Evolutionary conservation across 345 rosid genomes (phyloP), one percentile per base, ranked within the genome.

Genomic region (Ceriops decandra): DNA sequence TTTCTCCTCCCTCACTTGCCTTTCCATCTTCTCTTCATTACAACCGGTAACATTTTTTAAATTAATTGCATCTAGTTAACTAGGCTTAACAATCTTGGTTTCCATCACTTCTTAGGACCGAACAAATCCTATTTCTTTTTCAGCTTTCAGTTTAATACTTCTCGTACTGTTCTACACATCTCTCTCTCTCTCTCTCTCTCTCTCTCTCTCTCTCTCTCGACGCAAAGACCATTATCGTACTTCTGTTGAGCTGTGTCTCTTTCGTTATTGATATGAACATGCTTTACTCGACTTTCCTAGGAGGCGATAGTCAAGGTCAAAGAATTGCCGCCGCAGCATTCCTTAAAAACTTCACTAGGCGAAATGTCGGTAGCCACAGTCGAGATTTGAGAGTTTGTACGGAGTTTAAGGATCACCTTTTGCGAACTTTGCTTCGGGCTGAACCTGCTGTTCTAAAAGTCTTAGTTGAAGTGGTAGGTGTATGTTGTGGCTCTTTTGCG

Each of bases 281-380:
- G 36, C 33, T 38, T 53, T 4, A 51, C 59, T 51, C 59, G 27
- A 19, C 64, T 4, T 52, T 19, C 68, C 28, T 69, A 92, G 97
- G 88, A 69, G 86, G 86, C 72, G 82, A 79, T 73, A 82, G 72
- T 74, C 79, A 69, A 53, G 90, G 96, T 49, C 93, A 72, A 61
- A 82, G 81, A 80, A 77, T 85, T 72, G 88, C 96, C 54, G 97
- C 97, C 68, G 90, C 96, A 46, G 76, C 92, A 3, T 91, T 86
- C 68, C 79, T 91, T 20, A 91, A 87, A 85, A 91, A 89, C 69
- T 85, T 87, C 33, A 79, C 83, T 10, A 78, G 92, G 73, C 81
- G 76, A 76, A 84, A 75, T 67, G 74, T 82, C 19, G 79, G 79
- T 0, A 27, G 72, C 60, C 79, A 65, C 31, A 71, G 67, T 71